Evolutionary conservation across 2,329 filamentous ascomycete species (phyloP), one percentile per base, ranked within the genome.

Genomic region (Emergomyces orientalis): DNA sequence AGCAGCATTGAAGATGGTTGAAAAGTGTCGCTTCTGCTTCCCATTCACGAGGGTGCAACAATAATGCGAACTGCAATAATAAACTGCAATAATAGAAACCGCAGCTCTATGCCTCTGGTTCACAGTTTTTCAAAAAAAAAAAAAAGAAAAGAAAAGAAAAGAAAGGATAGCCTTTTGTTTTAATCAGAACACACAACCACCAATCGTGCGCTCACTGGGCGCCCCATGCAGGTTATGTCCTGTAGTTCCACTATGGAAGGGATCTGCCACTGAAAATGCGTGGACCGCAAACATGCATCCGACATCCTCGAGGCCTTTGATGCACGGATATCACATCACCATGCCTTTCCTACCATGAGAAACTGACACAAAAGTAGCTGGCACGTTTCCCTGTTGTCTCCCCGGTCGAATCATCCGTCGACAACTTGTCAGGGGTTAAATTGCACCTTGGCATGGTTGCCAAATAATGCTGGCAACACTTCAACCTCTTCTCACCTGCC

Each of bases 241-340:
- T n/a, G n/a, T 19, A 27, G 2, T 56, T 30, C 22, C 14, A 8
- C 56, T 47, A 9, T 13, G 37, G 55, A 43, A 58, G 25, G 41
- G 55, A 43, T 58, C 55, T 39, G 55, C 55, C 55, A 30, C 34
- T 43, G 14, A 27, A 39, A n/a, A 58, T 41, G 37, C 37, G 9
- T n/a, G 41, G 37, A 7, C 32, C 52, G 52, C 52, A 39, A 56
- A 32, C 34, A 39, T 39, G 52, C 52, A 56, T 56, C 52, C 52
- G 52, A 39, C 30, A 32, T 8, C 11, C 52, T 37, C 52, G 9
- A n/a, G 32, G 2, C 22, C 22, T 51, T 9, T 56, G 52, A 34
- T 56, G 52, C 52, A 56, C 39, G 14, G 22, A 39, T 45, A 59
- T 59, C 56, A 59, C 56, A 58, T 37, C 37, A 30, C 34, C 56